Base-by-base conservation (phyloP, 352 stramenopile genomes). In the Elongisporangium undulatum region DNA sequence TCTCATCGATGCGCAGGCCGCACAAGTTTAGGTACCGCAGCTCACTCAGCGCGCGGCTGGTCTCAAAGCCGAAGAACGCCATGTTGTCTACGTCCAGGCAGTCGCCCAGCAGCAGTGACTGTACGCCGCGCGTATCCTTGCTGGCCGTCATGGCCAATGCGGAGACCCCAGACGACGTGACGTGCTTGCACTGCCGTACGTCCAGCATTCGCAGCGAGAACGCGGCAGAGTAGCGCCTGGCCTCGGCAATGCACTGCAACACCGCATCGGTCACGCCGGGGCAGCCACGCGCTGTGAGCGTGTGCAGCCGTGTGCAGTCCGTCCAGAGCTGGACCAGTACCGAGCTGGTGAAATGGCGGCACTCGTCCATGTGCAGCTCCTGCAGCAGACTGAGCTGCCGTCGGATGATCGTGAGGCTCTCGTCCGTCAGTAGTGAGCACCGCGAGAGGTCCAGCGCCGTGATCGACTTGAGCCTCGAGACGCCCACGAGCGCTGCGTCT, bases 11-110 rank as follows among this genome's bases (percentile, higher is more conserved):
- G 0, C 58, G 38, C 0, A 90, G 60, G 0, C 69, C 78, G 0
- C 67, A 67, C 1, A 90, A 56, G 51, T 85, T 73, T 20, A 90
- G 62, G 0, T 38, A 61, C 6, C 39, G 54, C 0, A 92, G 59
- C 1, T 65, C 59, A 0, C 0, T 21, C 16, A 90, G 60, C 0
- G 64, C 68, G 0, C 16, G 7, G 20, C 76, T 88, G 15, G 60
- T 75, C 23, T 88, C 82, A 63, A 92, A 89, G 1, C 71, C 72
- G 53, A 92, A 89, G 54, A 92, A 92, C 13, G 80, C 80, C 78
- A 88, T 90, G 45, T 83, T 80, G 53, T 79, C 66, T 1, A 92
- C 71, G 2, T 79, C 69, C 0, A 85, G 61, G 54, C 82, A 92
- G 29, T 92, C 69, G 2, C 74, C 71, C 17, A 88, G 24, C 2